Percentiles rank a stretch among this genome's conserved stretches.
Evolutionary conservation across 305 asterid genomes (phyloP).

Genomic region (Fraxinus sp.): DNA sequence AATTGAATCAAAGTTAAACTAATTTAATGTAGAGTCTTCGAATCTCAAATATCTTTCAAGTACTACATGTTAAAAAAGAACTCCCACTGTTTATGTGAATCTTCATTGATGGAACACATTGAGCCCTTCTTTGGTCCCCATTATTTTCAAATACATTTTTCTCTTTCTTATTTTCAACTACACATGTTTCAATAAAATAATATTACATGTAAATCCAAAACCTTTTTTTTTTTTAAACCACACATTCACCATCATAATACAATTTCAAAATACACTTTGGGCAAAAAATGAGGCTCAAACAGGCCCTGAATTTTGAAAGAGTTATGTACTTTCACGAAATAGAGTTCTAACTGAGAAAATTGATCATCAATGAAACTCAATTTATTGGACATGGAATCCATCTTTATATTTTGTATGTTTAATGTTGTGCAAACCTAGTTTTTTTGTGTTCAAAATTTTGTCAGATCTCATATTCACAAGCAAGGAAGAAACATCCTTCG

Average conservation of each 20-base stretch:
- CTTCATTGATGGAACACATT: not conserved
- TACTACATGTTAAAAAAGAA: not conserved
- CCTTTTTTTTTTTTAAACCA: too few relatives aligned
- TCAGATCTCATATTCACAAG: not conserved
- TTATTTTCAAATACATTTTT: too few relatives aligned
- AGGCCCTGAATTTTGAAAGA: not conserved
- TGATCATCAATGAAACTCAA: not conserved
- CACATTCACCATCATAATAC: too few relatives aligned
- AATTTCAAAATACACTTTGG: too few relatives aligned
- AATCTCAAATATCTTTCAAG: not conserved
- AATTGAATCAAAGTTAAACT: not conserved
- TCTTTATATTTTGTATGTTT: not conserved
- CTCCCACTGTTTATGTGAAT: not conserved
- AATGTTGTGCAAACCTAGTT: not conserved
- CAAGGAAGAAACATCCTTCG: not conserved
- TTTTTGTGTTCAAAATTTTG: not conserved
- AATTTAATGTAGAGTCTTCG: not conserved
- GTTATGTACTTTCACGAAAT: not conserved
- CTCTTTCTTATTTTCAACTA: too few relatives aligned
- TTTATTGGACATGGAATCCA: not conserved
- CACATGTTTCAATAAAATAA: too few relatives aligned
- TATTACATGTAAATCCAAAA: too few relatives aligned
- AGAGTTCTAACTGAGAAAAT: not conserved
- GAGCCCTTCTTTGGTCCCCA: not conserved
- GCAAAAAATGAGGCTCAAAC: too few relatives aligned